Conservation (phyloP, 306 rosid species). For the Delonix regia region DNA sequence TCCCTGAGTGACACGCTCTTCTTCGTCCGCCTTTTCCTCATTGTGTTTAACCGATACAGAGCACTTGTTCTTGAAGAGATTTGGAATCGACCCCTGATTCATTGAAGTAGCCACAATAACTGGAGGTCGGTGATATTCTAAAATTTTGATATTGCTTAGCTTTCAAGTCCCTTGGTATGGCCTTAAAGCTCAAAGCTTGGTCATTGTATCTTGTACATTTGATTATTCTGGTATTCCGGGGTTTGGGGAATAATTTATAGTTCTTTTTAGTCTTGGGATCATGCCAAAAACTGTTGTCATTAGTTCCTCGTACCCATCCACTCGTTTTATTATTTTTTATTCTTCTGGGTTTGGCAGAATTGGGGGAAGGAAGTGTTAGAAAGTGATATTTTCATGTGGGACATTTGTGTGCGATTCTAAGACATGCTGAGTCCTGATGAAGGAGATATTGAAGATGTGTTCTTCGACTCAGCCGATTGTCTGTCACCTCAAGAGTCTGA, state of each 20-base stretch:
- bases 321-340: conserved; percentile 33
- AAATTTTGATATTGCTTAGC: conserved; percentile 47
- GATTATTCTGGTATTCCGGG: conserved; percentile 36
- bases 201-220: conserved; percentile 36
- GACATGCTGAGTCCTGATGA: conserved; percentile 79
- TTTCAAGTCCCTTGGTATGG: too few relatives aligned
- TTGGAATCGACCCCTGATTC: too few relatives aligned
- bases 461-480: conserved; percentile 73
- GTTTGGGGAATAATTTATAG: conserved; percentile 35
- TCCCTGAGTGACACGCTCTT: conserved; percentile 30
- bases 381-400: conserved; percentile 59
- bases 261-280: conserved; percentile 37
- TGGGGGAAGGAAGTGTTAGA: conserved; percentile 19
- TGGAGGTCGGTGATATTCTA: conserved; percentile 52
- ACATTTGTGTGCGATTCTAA: conserved; percentile 41
- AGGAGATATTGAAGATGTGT: conserved; percentile 55
- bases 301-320: conserved; percentile 61
- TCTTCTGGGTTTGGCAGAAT: conserved; percentile 29
- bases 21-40: conserved; percentile 61
- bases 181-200: too few relatives aligned
- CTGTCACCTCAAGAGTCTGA: conserved; percentile 56
- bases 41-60: conserved; percentile 44
- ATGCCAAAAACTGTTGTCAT: conserved; percentile 40
- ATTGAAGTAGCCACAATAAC: conserved; percentile 41
- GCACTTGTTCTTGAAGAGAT: conserved; percentile 44